Evolutionary conservation across 1,284 basidiomycete genomes (phyloP), one percentile per base, ranked within the genome.

Genomic region (Termitomyces sp.): DNA sequence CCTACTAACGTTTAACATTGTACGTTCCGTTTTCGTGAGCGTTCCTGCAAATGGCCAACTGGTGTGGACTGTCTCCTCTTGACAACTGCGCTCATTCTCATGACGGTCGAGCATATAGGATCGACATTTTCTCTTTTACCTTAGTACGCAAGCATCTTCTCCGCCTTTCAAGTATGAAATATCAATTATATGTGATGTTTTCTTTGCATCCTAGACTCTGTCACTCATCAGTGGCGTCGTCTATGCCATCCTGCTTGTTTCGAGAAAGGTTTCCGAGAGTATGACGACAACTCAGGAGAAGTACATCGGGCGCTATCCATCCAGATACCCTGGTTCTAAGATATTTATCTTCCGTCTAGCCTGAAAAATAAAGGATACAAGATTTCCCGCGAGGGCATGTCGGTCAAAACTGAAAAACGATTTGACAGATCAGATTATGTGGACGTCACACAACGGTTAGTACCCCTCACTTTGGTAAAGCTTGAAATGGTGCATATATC

Each of bases 381-480:
- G 33, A 65, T 87, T 42, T 81, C 84, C 0, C 67, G 74, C 17
- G 69, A 72, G 6, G 86, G 86, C 2, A 72, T 88, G 17, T 78
- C 81, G 0, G 74, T 89, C 39, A 86, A 85, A 67, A 88, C 85
- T 0, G 66, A 74, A 26, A 78, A 74, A 57, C 74, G 77, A 7
- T 76, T 84, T 58, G 79, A 82, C 55, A 71, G 81, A 38, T 80
- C 84, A 48, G 76, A 79, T 45, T 88, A 89, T 58, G 71, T 88
- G 9, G 85, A 88, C 62, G 83, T 84, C 5, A 87, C 86, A 8
- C 86, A 88, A 64, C 73, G 86, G 85, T 86, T 56, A 59, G 77
- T 70, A 7, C 31, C 36, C 53, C 40, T n/a, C 9, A 7, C 28
- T 42, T 13, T 42, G 26, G 52, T 0, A 33, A 26, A 9, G n/a